A percentile compares a stretch with the other conserved stretches of the same genome.
These are phyloP conservation scores for Echeveria elegans DNA, from an alignment of 164 flowering plant species.

Conservation along the genomic window DNA sequence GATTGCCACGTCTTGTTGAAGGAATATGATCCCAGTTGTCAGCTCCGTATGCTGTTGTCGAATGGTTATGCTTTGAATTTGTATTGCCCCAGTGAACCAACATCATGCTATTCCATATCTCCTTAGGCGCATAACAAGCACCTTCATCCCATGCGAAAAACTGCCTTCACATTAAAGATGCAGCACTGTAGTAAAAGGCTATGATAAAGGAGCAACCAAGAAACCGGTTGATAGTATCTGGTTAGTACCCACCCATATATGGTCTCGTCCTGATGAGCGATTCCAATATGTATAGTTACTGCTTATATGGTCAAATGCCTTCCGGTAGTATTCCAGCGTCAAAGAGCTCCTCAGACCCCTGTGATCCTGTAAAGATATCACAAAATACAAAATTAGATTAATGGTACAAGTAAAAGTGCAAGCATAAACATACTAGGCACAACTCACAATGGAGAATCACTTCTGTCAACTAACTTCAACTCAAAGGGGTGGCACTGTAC, in stretches of 20 bases:
- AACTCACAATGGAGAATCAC: neutral
- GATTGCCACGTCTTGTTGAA: constrained; percentile 63
- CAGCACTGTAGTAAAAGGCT: constrained; percentile 19
- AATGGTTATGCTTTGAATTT: constrained; percentile 83
- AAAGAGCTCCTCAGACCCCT: constrained; percentile 73
- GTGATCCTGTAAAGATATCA: constrained; percentile 61
- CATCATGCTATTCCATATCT: constrained; percentile 99
- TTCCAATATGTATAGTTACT: constrained; percentile 81
- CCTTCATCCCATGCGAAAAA: constrained; percentile 99
- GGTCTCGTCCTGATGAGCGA: constrained; percentile 85
- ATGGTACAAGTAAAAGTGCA: neutral
- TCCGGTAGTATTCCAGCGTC: constrained; percentile 70
- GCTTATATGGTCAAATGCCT: constrained; percentile 67
- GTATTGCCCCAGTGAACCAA: constrained; percentile 99
- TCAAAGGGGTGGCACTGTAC: neutral
- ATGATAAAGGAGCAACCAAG: neutral
- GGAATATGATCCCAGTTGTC: constrained; percentile 89
- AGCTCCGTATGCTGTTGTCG: constrained; percentile 91
- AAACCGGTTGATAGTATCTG: neutral
- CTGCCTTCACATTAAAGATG: constrained; percentile 50
- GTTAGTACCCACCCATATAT: constrained; percentile 96
- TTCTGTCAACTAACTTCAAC: neutral
- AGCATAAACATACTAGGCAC: neutral
- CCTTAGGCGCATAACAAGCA: constrained; percentile 99
- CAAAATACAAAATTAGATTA: neutral